Percentiles rank a stretch among this genome's conserved stretches.
These are phyloP conservation scores for Erucastrum elatum DNA, from an alignment of 345 rosid species.

Conservation along the genomic window DNA sequence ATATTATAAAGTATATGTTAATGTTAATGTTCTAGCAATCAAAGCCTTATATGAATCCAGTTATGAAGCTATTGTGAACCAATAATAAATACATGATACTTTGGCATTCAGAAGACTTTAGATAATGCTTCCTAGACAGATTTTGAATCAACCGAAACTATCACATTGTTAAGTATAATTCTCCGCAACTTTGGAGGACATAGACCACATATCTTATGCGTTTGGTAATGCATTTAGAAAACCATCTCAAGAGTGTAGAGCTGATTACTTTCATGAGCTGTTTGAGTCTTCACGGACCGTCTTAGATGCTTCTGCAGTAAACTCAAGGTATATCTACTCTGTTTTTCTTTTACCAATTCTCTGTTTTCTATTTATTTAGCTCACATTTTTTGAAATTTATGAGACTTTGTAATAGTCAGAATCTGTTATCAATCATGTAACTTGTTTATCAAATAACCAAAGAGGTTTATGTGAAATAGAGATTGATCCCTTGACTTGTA, in stretches of 20 bases:
- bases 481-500: not conserved
- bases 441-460: slow-evolving; percentile 27
- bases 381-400: slow-evolving; percentile 19
- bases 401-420: slow-evolving; percentile 25
- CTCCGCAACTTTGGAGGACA: too few relatives aligned
- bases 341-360: slow-evolving; percentile 11
- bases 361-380: not conserved
- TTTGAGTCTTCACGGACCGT: not conserved
- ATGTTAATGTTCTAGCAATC: too few relatives aligned
- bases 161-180: too few relatives aligned
- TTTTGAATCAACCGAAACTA: too few relatives aligned
- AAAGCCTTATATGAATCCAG: too few relatives aligned
- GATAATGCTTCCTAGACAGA: too few relatives aligned
- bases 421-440: slow-evolving; percentile 31
- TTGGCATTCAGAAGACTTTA: too few relatives aligned
- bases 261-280: not conserved
- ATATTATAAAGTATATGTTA: too few relatives aligned
- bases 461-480: slow-evolving; percentile 11
- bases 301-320: not conserved
- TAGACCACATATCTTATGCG: not conserved
- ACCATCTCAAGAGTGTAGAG: not conserved
- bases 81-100: too few relatives aligned
- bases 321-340: not conserved
- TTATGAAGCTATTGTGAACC: too few relatives aligned
- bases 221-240: not conserved